Conservation (phyloP, 2,329 filamentous ascomycete species). For the Fusarium multiceps region DNA sequence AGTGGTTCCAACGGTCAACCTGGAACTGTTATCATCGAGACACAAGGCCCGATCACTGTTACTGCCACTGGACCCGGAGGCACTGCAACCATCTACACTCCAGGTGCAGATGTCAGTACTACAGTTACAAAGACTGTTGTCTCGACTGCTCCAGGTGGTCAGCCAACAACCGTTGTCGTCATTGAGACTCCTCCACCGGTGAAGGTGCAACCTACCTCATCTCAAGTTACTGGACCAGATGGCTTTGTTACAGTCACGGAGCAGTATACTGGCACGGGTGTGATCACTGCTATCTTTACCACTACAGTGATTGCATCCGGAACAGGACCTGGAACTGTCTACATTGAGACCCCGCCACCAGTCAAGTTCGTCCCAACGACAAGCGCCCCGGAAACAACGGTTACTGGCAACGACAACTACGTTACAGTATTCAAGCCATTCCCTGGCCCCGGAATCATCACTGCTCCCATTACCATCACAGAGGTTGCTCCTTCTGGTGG, state of each 20-base stretch:
- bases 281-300: slow-evolving; percentile 29
- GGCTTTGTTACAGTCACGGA: slow-evolving; percentile 14
- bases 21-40: slow-evolving; percentile 34
- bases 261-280: slow-evolving; percentile 13
- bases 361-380: slow-evolving; percentile 20
- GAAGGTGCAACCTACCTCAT: slow-evolving; percentile 14
- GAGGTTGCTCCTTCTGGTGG: slow-evolving; percentile 18
- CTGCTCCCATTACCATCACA: slow-evolving; percentile 26
- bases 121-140: slow-evolving; percentile 25
- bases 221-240: not conserved
- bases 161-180: slow-evolving; percentile 16
- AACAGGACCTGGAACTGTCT: slow-evolving; percentile 27
- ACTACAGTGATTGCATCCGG: slow-evolving; percentile 22
- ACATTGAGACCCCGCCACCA: slow-evolving; percentile 27
- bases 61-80: slow-evolving; percentile 16
- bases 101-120: slow-evolving; percentile 16
- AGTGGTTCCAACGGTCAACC: slow-evolving; percentile 26
- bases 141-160: slow-evolving; percentile 6
- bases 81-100: slow-evolving; percentile 26
- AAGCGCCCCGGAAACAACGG: slow-evolving; percentile 3
- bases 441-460: slow-evolving; percentile 31
- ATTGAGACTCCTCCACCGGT: slow-evolving; percentile 25
- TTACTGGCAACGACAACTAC: slow-evolving; percentile 25
- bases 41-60: slow-evolving; percentile 26
- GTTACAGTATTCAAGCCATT: slow-evolving; percentile 29